Evolutionary conservation across 768 basidiomycete genomes (phyloP), one percentile per base, ranked within the genome.

Genomic region (Suillus weaverae): DNA sequence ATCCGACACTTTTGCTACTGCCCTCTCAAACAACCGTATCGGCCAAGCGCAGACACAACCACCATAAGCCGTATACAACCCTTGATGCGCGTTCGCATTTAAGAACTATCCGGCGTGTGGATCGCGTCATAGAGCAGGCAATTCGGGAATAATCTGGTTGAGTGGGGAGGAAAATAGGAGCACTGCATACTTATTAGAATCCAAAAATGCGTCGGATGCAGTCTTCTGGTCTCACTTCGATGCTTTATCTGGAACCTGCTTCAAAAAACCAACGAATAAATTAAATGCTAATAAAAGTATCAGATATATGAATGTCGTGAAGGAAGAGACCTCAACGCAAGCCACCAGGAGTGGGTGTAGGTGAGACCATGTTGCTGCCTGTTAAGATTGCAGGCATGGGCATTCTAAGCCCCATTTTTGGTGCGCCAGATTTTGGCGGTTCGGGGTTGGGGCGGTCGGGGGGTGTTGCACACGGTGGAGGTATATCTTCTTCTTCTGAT

Each of bases 401-500:
- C 62, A 76, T 74, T 63, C 76, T 78, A 8, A 70, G 73, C 33
- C 71, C 71, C 30, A 82, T 80, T 59, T 77, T 79, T 0, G 85
- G 85, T 5, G 86, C 87, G 22, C 81, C 75, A 46, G 74, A 80
- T 11, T 80, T 76, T 9, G 86, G 87, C 3, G 86, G 85, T 64
- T 87, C 84, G 5, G 87, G 87, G 62, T 88, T 88, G 62, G 80
- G 80, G 2, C 85, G 86, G 1, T 77, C 80, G 32, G 79, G 74
- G 0, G 87, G 87, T 1, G 87, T 89, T 60, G 62, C 69, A 6
- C 62, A 72, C 62, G 63, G 63, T 67, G 76, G 74, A 62, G 76
- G 73, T 54, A 78, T 77, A 54, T 54, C 20, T 36, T 76, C 72
- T 44, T 76, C 72, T 41, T 81, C 81, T 22, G 79, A 72, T 26